Percentiles rank a stretch among this genome's conserved stretches.
These are phyloP conservation scores for Irpex sp. DNA, from an alignment of 1,284 basidiomycete species.

Conservation along the genomic window DNA sequence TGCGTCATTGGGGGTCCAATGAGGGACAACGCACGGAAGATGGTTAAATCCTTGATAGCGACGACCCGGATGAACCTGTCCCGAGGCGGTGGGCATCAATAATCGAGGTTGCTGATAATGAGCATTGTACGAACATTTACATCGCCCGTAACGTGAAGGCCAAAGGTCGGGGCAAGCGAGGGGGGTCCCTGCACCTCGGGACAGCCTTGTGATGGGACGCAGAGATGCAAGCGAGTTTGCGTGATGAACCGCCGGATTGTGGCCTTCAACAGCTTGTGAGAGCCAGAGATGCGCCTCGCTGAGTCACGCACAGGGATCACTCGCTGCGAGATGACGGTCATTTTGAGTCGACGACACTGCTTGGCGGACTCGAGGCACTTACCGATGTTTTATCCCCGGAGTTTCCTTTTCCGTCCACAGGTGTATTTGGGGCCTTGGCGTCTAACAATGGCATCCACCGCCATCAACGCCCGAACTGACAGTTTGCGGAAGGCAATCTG, in stretches of 20 bases:
- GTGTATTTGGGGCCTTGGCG: not conserved
- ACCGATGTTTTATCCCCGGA: not conserved
- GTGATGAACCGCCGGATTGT: too few species aligned
- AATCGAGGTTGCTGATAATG: not conserved
- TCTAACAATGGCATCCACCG: not conserved
- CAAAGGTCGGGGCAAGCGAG: not conserved
- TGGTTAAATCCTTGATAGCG: not conserved
- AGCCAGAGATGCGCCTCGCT: not conserved
- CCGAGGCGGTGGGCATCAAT: not conserved
- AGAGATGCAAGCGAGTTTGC: not conserved
- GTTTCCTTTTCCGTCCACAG: not conserved
- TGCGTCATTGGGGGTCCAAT: not conserved
- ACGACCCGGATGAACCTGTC: not conserved
- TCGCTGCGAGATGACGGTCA: not conserved
- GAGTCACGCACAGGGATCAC: not conserved
- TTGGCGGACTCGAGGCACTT: not conserved
- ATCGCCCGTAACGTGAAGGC: not conserved
- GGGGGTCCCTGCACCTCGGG: not conserved
- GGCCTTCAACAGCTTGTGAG: too few species aligned
- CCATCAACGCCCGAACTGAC: not conserved
- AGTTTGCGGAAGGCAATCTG: not conserved
- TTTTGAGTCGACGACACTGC: not conserved
- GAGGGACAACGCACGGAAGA: not conserved
- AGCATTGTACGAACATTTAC: not conserved
- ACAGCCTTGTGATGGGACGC: not conserved